Base-by-base conservation (phyloP, 2,329 filamentous ascomycete genomes). In the Truncatella angustata region DNA sequence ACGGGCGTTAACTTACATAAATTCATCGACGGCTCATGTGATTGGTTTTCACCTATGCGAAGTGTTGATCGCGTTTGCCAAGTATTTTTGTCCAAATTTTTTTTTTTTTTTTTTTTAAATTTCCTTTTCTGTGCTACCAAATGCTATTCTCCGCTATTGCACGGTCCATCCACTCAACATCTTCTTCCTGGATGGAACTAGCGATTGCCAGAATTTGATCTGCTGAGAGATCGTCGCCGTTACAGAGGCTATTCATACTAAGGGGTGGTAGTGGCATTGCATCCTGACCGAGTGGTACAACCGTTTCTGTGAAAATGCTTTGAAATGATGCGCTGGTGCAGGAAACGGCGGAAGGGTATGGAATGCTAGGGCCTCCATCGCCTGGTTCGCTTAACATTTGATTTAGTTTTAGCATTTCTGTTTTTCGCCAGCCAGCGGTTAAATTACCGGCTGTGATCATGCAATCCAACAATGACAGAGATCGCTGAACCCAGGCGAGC, bases 371-470 rank as follows among this genome's bases (percentile, higher is more conserved):
- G 11, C 43, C 11, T 20, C 24, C 21, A 24, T n/a, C 23, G 23
- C 21, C 26, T 16, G 34, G 18, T 18, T 46, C 20, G 5, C 21
- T 60, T 3, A 75, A 45, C 63, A 74, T 70, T 23, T 70, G 65
- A 7, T 74, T 69, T 1, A 79, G 62, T 43, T 76, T 73, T 30
- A 74, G 68, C 1, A 80, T 62, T 53, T 80, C 78, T 1, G 66
- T 66, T 39, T 71, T 67, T 10, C 72, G 68, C 34, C 73, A 73
- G 5, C 65, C 65, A 0, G 77, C 77, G 9, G 79, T 70, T 20
- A 40, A 20, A 21, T 53, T 53, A 4, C 51, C 51, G 11, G 36
- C 37, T 16, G 36, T 36, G 14, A 39, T 42, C 5, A 53, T 40
- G 4, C 39, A 36, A 23, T 49, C 39, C 6, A 53, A 36, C 2